phyloP scores from a whole-genome alignment of 75 land plant species.

The Pinus tabuliformis region DNA sequence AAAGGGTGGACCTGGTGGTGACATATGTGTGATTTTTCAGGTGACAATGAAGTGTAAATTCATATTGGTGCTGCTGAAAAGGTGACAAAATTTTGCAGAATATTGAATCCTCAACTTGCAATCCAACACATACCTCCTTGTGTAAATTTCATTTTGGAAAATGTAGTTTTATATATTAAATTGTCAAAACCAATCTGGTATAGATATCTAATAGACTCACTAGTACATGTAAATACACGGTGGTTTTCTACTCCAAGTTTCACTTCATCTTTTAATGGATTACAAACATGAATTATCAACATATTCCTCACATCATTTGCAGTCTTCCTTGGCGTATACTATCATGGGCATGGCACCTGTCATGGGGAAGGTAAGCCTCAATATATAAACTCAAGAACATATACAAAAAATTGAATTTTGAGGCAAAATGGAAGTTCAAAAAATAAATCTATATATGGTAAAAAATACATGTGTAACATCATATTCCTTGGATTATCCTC shows the following conservation, averaged over 20 bases:
- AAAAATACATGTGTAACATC: too few species aligned
- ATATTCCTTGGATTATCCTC: too few species aligned
- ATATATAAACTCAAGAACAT: neutral
- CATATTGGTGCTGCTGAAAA: conserved; percentile 95
- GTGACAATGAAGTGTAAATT: conserved; percentile 96
- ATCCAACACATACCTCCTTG: conserved; percentile 92
- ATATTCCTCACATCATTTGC: conserved; percentile 98
- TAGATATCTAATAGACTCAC: too few species aligned
- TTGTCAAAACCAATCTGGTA: neutral
- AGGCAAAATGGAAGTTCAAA: too few species aligned
- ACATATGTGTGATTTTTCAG: conserved; percentile 76
- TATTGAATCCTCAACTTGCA: conserved; percentile 80
- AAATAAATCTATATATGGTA: too few species aligned
- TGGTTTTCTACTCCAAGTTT: neutral
- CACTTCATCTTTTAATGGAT: neutral
- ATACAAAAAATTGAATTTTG: too few species aligned
- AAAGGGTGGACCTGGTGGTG: conserved; percentile 39
- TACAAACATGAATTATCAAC: conserved; percentile 74
- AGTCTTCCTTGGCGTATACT: conserved; percentile 96
- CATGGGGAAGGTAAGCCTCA: conserved; percentile 74
- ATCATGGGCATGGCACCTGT: conserved; percentile 99
- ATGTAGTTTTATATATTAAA: neutral
- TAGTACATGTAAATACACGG: neutral
- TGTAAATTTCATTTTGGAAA: conserved; percentile 66
- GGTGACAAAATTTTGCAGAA: conserved; percentile 91